phyloP scores from a whole-genome alignment of 2,329 filamentous ascomycete species.

The Curvularia hawaiiensis region DNA sequence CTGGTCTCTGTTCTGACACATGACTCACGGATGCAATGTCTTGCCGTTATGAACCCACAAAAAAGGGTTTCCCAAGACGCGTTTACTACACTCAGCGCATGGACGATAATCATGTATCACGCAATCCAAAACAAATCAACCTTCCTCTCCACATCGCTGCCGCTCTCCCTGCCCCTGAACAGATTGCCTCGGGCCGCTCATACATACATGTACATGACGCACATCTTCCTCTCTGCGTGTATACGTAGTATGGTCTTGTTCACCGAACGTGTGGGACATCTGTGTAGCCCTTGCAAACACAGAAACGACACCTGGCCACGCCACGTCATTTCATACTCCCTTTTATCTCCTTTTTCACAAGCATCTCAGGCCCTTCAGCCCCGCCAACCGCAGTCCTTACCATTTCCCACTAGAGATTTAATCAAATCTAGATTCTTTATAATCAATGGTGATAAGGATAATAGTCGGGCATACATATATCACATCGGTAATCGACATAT shows the following conservation, averaged over 20 bases:
- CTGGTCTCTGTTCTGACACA: neutral
- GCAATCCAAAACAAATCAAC: neutral
- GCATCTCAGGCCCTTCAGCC: neutral
- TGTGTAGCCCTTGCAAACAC: neutral
- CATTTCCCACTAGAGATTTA: neutral
- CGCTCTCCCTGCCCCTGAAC: neutral
- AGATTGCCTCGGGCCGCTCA: neutral
- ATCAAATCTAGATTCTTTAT: neutral
- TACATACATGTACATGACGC: neutral
- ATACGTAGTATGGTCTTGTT: neutral
- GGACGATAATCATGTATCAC: neutral
- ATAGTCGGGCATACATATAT: neutral
- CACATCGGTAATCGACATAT: neutral
- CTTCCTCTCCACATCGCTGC: neutral
- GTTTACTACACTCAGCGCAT: neutral
- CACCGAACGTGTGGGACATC: neutral
- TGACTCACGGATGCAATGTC: neutral
- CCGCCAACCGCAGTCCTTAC: neutral
- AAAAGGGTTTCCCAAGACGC: neutral
- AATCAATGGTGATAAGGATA: neutral
- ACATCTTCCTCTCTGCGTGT: neutral
- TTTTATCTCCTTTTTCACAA: neutral
- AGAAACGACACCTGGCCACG: neutral
- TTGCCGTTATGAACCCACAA: neutral
- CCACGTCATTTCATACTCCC: neutral